A percentile compares a stretch with the other conserved stretches of the same genome.
Evolutionary conservation across 257 asterid genomes (phyloP).

Genomic region (Scutellaria minor): DNA sequence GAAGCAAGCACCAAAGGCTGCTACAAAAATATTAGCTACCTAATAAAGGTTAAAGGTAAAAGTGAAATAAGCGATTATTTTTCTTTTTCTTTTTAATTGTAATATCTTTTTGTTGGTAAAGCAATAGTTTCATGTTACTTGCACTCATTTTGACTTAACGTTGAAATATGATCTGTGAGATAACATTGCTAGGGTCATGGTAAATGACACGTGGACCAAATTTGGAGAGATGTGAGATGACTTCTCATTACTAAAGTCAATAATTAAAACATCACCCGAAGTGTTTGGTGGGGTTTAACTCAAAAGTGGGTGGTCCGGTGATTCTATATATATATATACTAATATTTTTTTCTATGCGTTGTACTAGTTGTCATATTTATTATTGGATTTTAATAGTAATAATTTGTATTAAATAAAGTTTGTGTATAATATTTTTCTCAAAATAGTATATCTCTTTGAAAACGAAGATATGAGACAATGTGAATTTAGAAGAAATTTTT

Average conservation of each 20-base stretch:
- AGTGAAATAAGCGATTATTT: background rate
- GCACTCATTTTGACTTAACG: slow-evolving; percentile 38
- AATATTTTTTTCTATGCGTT: too few species aligned
- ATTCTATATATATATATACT: background rate
- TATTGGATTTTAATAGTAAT: too few species aligned
- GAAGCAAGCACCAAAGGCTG: slow-evolving; percentile 10
- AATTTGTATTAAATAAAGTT: too few species aligned
- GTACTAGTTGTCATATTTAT: too few species aligned
- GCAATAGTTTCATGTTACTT: background rate
- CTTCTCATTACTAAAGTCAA: slow-evolving; percentile 38
- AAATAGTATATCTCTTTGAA: too few species aligned
- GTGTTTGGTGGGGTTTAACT: slow-evolving; percentile 24
- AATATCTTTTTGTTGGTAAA: slow-evolving; percentile 4
- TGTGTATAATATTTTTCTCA: too few species aligned
- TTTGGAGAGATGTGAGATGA: slow-evolving; percentile 35
- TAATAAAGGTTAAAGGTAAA: slow-evolving; percentile 15
- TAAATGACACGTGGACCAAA: slow-evolving; percentile 21
- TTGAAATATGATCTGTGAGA: slow-evolving; percentile 26
- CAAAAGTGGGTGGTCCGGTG: slow-evolving; percentile 23
- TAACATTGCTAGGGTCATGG: slow-evolving; percentile 19
- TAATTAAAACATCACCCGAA: background rate
- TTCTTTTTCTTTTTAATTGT: background rate
- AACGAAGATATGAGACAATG: too few species aligned
- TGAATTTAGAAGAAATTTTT: too few species aligned
- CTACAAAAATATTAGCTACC: background rate